Evolutionary conservation across 1,284 basidiomycete genomes (phyloP).

Genomic region (Trichosporon inkin): DNA sequence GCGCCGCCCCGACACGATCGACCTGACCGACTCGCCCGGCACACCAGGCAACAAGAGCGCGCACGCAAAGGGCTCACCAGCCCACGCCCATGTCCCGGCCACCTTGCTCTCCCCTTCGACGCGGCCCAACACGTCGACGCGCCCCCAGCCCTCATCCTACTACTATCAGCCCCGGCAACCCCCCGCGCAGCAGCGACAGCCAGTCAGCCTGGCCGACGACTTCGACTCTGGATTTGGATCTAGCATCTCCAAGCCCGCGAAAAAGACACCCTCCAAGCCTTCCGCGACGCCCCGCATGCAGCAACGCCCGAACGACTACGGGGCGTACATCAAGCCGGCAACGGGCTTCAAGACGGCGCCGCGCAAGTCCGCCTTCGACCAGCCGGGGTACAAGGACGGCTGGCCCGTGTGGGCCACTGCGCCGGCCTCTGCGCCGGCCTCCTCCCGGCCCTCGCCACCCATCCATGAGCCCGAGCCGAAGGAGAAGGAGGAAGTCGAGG

Average conservation of each 20-base stretch:
- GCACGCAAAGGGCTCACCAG: background rate
- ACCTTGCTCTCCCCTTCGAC: background rate
- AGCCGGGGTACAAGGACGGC: slow-evolving; percentile 19
- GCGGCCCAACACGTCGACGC: slow-evolving; percentile 1
- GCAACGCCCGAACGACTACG: background rate
- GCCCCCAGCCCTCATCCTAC: slow-evolving; percentile 1
- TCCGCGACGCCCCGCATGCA: background rate
- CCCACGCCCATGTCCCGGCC: background rate
- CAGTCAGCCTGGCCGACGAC: background rate
- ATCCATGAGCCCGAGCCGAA: background rate
- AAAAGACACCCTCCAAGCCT: background rate
- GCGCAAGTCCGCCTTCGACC: slow-evolving; percentile 14
- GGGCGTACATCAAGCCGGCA: slow-evolving; percentile 41
- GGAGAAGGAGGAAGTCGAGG: slow-evolving; percentile 25
- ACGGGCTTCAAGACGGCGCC: slow-evolving; percentile 21
- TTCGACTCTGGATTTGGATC: slow-evolving; percentile 13
- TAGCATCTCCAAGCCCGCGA: slow-evolving; percentile 16
- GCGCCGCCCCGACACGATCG: background rate
- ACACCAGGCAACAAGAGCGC: background rate
- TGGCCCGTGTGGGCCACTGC: slow-evolving; percentile 30
- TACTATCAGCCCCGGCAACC: background rate
- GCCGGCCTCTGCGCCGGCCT: slow-evolving; percentile 8
- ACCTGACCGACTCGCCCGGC: background rate
- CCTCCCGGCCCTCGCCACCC: background rate
- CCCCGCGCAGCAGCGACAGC: background rate